Base-by-base conservation (phyloP, 2,329 filamentous ascomycete genomes). In the Trichoderma afroharzianum region DNA sequence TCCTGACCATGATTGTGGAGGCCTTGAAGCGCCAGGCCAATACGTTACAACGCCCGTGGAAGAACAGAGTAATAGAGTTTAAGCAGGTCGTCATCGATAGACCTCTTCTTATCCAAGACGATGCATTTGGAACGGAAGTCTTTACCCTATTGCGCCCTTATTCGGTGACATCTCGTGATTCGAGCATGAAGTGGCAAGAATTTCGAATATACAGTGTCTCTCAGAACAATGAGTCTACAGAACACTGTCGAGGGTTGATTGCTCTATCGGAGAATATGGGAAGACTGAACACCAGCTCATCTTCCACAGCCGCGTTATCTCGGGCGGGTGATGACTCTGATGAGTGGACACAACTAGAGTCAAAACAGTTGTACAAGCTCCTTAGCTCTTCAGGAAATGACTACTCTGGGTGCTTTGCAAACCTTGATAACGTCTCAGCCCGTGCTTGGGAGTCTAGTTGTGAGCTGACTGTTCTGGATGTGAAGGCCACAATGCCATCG, bases 1-100 rank as follows among this genome's bases (percentile, higher is more conserved):
- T 80, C 63, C 72, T 82, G 11, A 71, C 76, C 24, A 80, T 81
- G 77, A 79, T 76, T n/a, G 74, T 76, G 5, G 80, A 83, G 73
- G 80, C 79, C 15, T 58, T 75, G 7, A 72, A 74, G 4, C 76
- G 75, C 26, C 68, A 69, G n/a, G 70, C 24, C 12, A 55, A 66
- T 24, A 66, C 30, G 18, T 50, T 24, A n/a, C 64, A 66, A 15
- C 36, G 68, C 14, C 58, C 71, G 2, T 72, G 72, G 63, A 64
- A 67, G 63, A 33, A 63, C 33, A 55, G 61, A 24, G 62, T 67
- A 14, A 55, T 72, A 15, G 57, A 71, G 8, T 71, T 72, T 32
- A 63, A 68, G 36, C 28, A 73, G 6, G 63, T 74, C 21, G 32
- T 62, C 59, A 69, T 74, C 11, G 69, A 69, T 6, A 33, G 68